Evolutionary conservation across 228 moss, liverwort and hornwort genomes (phyloP).

Genomic region (Sphagnum fallax): DNA sequence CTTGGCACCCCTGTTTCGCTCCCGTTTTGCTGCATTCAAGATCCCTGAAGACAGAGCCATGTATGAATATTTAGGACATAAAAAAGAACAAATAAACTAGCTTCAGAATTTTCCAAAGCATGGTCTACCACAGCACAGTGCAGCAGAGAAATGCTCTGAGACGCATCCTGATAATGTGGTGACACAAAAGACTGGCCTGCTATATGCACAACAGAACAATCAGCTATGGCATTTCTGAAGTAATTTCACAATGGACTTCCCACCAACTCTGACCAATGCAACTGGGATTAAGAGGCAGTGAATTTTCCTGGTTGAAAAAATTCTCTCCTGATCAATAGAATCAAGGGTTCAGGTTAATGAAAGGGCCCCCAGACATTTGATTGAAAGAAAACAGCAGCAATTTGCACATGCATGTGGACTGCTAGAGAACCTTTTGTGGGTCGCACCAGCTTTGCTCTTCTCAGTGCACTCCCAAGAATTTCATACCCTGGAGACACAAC

Average conservation of each 20-base stretch:
- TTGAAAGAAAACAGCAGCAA: not conserved
- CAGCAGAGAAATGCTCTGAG: not conserved
- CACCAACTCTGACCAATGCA: too few species aligned
- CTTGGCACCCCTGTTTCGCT: constrained; percentile 96
- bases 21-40: constrained; percentile 84
- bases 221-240: too few species aligned
- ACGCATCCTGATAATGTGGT: not conserved
- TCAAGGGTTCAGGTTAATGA: too few species aligned
- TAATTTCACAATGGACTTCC: too few species aligned
- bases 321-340: too few species aligned
- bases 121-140: not conserved
- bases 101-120: not conserved
- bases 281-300: too few species aligned
- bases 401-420: not conserved
- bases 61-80: not conserved
- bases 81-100: not conserved
- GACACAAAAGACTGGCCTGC: not conserved
- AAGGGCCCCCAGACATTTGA: too few species aligned
- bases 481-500: constrained; percentile 89
- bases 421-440: constrained; percentile 74
- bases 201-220: not conserved
- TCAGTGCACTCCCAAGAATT: constrained; percentile 78
- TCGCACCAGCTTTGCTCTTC: constrained; percentile 89
- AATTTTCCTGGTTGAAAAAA: too few species aligned
- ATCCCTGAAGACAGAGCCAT: constrained; percentile 49